Percentiles rank a stretch among this genome's conserved stretches.
These are phyloP conservation scores for Phaeotremella skinneri DNA, from an alignment of 768 basidiomycete species.

Conservation along the genomic window DNA sequence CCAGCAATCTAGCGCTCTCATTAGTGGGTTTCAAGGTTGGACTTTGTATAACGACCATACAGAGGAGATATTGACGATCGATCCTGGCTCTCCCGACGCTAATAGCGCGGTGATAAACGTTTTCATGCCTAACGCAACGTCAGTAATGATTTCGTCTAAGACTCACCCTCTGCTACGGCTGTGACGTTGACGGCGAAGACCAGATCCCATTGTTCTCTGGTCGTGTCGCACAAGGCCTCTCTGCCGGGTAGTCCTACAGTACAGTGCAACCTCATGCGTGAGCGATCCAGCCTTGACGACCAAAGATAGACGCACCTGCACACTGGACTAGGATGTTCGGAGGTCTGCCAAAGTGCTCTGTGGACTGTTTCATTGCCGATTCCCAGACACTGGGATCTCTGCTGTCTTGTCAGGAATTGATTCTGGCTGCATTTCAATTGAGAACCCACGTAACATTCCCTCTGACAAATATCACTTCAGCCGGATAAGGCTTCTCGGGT, in stretches of 20 bases:
- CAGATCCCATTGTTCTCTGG: conserved; percentile 7
- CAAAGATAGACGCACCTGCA: conserved; percentile 7
- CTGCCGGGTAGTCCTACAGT: conserved; percentile 8
- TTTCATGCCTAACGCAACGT: conserved; percentile 12
- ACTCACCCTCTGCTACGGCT: not conserved
- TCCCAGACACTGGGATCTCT: not conserved
- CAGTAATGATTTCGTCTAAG: no score
- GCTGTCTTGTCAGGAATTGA: not conserved
- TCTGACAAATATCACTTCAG: conserved; percentile 4
- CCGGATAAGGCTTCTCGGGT: conserved; percentile 5
- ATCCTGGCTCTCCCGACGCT: not conserved
- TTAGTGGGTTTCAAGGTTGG: not conserved
- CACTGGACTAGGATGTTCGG: conserved; percentile 10
- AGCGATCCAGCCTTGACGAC: no score
- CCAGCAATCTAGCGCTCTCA: conserved; percentile 4
- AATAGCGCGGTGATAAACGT: conserved; percentile 4
- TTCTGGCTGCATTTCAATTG: not conserved
- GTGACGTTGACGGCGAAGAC: conserved; percentile 10
- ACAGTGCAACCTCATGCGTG: no score
- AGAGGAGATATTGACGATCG: conserved; percentile 11
- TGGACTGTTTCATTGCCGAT: not conserved
- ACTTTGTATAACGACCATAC: not conserved
- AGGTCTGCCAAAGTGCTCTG: not conserved
- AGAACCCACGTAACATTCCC: conserved; percentile 4
- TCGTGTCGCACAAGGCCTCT: not conserved